Percentiles rank a stretch among this genome's conserved stretches.
Evolutionary conservation across 106 monocot genomes (phyloP).

Genomic region (Posidonia australis): DNA sequence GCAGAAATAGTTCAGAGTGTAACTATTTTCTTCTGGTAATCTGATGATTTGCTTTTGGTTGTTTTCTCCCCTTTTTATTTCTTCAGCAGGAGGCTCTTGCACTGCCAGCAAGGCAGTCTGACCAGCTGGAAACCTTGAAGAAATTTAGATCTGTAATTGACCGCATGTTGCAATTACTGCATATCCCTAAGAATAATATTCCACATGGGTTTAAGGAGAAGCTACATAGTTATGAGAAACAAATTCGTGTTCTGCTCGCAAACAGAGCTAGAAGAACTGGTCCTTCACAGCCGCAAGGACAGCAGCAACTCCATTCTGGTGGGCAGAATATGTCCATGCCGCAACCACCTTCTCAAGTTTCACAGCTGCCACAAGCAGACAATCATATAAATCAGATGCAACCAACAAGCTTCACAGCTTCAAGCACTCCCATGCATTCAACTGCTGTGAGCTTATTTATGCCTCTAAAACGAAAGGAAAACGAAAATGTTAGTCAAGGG

Average conservation of each 20-base stretch:
- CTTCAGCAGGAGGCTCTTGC: slow-evolving; percentile 13
- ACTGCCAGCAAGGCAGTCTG: slow-evolving; percentile 20
- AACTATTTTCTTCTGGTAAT: background rate
- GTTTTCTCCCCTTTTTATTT: background rate
- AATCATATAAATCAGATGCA: slow-evolving; percentile 46
- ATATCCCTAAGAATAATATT: slow-evolving; percentile 22
- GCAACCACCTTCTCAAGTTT: slow-evolving; percentile 42
- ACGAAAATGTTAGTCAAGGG: too few species aligned
- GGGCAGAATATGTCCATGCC: slow-evolving; percentile 22
- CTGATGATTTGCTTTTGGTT: background rate
- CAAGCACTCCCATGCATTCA: slow-evolving; percentile 32
- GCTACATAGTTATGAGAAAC: slow-evolving; percentile 30
- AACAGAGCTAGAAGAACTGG: slow-evolving; percentile 19
- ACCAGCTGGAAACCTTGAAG: slow-evolving; percentile 24
- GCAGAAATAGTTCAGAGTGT: background rate
- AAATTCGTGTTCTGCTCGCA: slow-evolving; percentile 46
- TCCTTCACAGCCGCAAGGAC: slow-evolving; percentile 31
- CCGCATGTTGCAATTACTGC: slow-evolving; percentile 14
- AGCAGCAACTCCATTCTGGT: slow-evolving; percentile 43
- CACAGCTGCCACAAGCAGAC: slow-evolving; percentile 53
- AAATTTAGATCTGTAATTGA: slow-evolving; percentile 14
- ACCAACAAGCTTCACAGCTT: slow-evolving; percentile 39
- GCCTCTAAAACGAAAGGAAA: too few species aligned
- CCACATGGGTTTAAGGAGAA: slow-evolving; percentile 17
- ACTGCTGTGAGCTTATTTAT: too few species aligned